A percentile compares a stretch with the other conserved stretches of the same genome.
phyloP scores from a whole-genome alignment of 345 rosid genomes.

The Trapa bicornis region DNA sequence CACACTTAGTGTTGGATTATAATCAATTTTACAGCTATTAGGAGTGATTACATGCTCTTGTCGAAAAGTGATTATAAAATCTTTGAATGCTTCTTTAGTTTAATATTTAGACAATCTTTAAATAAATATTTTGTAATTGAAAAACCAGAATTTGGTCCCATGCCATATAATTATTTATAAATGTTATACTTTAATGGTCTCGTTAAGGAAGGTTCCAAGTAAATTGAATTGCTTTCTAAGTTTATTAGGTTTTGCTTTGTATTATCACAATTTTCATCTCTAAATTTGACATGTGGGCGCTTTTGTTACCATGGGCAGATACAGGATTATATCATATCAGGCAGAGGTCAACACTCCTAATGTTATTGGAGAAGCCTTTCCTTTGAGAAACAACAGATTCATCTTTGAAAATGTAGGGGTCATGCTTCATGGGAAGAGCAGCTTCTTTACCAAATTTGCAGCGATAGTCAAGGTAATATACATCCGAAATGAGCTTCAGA shows the following conservation, averaged over 20 bases:
- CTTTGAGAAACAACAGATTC: conserved; percentile 1
- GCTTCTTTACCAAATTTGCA: conserved; percentile 40
- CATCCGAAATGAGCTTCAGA: neutral
- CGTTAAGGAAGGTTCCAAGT: neutral
- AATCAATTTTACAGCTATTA: neutral
- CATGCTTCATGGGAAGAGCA: conserved; percentile 44
- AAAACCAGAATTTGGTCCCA: neutral
- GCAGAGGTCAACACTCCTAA: conserved; percentile 4
- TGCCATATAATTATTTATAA: neutral
- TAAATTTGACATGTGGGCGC: neutral
- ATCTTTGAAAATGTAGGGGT: conserved; percentile 44
- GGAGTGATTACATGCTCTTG: neutral
- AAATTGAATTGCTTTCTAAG: neutral
- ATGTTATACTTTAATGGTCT: neutral
- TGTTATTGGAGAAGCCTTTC: conserved; percentile 12
- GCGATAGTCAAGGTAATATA: conserved; percentile 34
- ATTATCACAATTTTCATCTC: neutral
- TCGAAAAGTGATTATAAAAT: neutral
- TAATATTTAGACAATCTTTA: neutral
- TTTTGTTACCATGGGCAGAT: conserved; percentile 19
- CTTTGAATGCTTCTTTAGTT: neutral
- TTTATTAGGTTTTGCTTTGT: neutral
- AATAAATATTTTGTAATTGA: neutral
- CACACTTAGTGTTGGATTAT: neutral
- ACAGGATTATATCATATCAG: conserved; percentile 30